Percentiles rank a stretch among this genome's conserved stretches.
These are phyloP conservation scores for Jimgerdemannia lactiflua DNA, from an alignment of 192 early-diverging fungal species.

Conservation along the genomic window DNA sequence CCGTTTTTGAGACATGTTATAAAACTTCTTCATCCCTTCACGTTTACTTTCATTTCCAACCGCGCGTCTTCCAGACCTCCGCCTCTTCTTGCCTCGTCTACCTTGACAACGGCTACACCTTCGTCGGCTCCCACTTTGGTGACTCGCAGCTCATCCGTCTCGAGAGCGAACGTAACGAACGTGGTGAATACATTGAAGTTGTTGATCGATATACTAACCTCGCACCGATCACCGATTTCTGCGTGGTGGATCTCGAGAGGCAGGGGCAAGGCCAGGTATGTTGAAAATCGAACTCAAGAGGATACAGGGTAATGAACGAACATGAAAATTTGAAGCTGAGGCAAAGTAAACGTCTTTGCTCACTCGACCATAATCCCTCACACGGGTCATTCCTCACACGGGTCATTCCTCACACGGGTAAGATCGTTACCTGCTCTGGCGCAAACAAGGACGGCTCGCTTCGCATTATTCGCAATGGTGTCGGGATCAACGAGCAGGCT, in stretches of 20 bases:
- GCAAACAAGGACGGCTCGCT: conserved; percentile 68
- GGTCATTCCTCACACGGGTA: no score
- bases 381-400: no score
- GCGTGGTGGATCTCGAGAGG: conserved; percentile 72
- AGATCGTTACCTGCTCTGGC: conserved; percentile 90
- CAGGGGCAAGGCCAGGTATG: conserved; percentile 56
- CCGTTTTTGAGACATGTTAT: no score
- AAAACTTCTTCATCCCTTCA: neutral
- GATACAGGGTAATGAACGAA: no score
- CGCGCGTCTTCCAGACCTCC: conserved; percentile 22
- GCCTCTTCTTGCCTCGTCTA: conserved; percentile 64
- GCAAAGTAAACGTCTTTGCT: no score
- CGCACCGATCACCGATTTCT: conserved; percentile 85
- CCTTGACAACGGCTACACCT: conserved; percentile 66
- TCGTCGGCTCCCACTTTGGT: conserved; percentile 81
- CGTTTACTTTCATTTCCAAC: no score
- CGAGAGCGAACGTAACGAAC: conserved; percentile 36
- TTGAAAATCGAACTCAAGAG: no score
- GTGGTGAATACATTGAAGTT: conserved; percentile 53
- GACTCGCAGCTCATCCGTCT: conserved; percentile 82
- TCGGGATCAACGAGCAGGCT: conserved; percentile 74
- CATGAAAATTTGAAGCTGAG: no score
- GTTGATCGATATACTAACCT: conserved; percentile 67
- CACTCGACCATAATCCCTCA: no score
- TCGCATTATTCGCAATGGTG: conserved; percentile 82